Base-by-base conservation (phyloP, 345 rosid genomes). In the Eucalyptus curtisii region DNA sequence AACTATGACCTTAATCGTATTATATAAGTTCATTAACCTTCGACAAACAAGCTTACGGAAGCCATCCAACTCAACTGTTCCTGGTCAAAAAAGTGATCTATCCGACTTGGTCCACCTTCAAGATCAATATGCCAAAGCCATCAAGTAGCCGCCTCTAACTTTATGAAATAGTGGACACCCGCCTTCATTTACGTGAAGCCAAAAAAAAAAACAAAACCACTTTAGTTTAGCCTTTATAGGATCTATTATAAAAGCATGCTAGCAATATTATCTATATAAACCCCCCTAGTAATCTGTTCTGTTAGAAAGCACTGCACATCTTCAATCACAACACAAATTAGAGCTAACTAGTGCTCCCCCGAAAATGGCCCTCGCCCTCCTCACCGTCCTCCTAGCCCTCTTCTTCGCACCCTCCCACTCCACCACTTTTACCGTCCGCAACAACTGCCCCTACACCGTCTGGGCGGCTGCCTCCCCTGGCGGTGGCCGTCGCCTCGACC, bases 381-480 rank as follows among this genome's bases (percentile, higher is more conserved):
- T 76, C 27, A 10, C 47, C 14, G 14, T 76, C 82, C 15, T 76
- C 45, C 82, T 76, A 37, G 27, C 47, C 45, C 82, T 76, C 47
- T 42, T n/a, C n/a, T n/a, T 64, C 52, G 37, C 68, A 33, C 49
- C 52, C 33, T 55, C 86, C 30, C 22, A 79, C 52, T 91, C 90
- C 17, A 88, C 90, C 66, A 89, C 45, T 13, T 88, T 91, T 33
- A 89, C 42, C 22, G 59, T 91, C 57, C 64, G 16, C 52, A 90
- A 92, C 89, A 86, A 90, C 52, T 92, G 93, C 79, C 86, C 88
- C 42, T 90, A 90, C 87, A 89, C 91, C 1, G 92, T 92, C 13
- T 92, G 91, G 92, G 92, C 91, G 1, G 92, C 90, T 1, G 91
- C 92, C 19, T 40, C 84, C 16, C 92, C 92, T 1, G 91, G 93